Conservation (phyloP, 2,329 filamentous ascomycete species). For the Pseudopyricularia javanii region DNA sequence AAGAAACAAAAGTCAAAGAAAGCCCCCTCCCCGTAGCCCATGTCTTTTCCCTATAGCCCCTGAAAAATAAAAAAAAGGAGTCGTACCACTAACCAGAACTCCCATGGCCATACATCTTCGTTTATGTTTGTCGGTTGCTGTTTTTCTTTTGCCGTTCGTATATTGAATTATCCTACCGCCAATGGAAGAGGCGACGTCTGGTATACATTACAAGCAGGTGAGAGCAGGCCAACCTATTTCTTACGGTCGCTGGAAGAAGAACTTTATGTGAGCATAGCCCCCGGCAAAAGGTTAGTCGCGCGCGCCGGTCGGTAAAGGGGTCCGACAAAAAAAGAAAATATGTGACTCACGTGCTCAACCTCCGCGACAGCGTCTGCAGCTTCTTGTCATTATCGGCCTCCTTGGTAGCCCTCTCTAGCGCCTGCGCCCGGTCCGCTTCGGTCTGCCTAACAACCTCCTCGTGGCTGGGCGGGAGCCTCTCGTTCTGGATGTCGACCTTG, state of each 20-base stretch:
- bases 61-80: no score
- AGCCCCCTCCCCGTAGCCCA: neutral
- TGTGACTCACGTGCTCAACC: constrained; percentile 86
- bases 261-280: neutral
- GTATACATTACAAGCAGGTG: neutral
- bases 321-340: constrained; percentile 3
- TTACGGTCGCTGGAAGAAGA: neutral
- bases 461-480: constrained; percentile 80
- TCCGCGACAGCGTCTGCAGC: constrained; percentile 73
- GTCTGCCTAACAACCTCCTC: constrained; percentile 81
- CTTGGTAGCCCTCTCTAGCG: constrained; percentile 71
- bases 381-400: constrained; percentile 90
- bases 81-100: neutral
- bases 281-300: neutral
- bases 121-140: neutral
- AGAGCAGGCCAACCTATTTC: neutral
- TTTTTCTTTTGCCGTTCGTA: neutral
- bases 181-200: neutral
- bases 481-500: constrained; percentile 95
- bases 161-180: neutral
- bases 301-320: neutral
- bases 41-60: neutral
- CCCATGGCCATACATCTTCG: neutral
- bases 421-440: constrained; percentile 68
- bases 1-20: neutral